A percentile compares a stretch with the other conserved stretches of the same genome.
phyloP scores from a whole-genome alignment of 352 stramenopile genomes.

The Globisporangium lucens region DNA sequence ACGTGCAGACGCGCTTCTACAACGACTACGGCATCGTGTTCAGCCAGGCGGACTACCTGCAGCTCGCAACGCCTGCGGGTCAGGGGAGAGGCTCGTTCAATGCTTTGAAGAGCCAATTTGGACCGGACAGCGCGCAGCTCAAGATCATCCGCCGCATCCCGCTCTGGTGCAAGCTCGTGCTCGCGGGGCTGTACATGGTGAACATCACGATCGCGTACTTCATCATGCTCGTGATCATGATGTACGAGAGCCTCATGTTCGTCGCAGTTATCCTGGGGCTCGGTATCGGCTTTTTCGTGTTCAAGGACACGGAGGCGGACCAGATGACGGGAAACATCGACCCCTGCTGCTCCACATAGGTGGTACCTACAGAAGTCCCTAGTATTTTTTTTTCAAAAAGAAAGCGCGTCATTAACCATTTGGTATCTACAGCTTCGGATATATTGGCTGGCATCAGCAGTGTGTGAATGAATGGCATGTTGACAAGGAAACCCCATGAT shows the following conservation, averaged over 20 bases:
- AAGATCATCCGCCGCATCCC: slow-evolving; percentile 57
- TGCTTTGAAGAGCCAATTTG: slow-evolving; percentile 23
- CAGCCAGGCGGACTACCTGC: slow-evolving; percentile 54
- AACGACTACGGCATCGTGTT: slow-evolving; percentile 50
- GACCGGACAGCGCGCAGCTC: slow-evolving; percentile 20
- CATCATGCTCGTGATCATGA: slow-evolving; percentile 87
- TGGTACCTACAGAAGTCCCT: background rate
- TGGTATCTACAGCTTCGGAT: background rate
- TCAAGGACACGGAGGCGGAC: slow-evolving; percentile 80
- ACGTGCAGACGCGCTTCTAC: slow-evolving; percentile 44
- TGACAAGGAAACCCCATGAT: no score
- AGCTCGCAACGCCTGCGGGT: slow-evolving; percentile 36
- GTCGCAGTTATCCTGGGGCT: slow-evolving; percentile 70
- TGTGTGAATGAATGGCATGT: background rate
- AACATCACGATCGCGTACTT: slow-evolving; percentile 77
- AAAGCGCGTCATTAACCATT: background rate
- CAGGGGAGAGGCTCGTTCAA: slow-evolving; percentile 16
- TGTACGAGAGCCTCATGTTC: slow-evolving; percentile 83
- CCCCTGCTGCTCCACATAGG: slow-evolving; percentile 75
- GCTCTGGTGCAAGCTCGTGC: slow-evolving; percentile 59
- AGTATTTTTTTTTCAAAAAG: background rate
- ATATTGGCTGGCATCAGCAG: no score
- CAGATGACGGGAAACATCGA: slow-evolving; percentile 67
- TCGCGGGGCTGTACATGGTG: slow-evolving; percentile 73
- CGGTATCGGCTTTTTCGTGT: slow-evolving; percentile 69